Conservation (phyloP, 2,329 filamentous ascomycete genomes). For the Cladosporium sp. region DNA sequence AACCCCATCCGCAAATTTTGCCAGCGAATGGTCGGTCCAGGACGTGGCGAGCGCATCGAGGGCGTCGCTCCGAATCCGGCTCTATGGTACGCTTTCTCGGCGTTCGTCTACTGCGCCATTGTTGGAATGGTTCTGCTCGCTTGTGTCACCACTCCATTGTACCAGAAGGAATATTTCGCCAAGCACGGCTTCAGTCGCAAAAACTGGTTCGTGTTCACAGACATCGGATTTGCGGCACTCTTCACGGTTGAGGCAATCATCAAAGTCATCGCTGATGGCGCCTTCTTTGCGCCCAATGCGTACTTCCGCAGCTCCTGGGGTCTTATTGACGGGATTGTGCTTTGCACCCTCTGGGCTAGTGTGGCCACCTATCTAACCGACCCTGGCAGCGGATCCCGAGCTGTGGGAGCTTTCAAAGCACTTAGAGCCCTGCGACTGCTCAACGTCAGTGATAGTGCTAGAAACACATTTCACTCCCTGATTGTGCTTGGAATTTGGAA, state of each 20-base stretch:
- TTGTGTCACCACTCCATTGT: slow-evolving; percentile 90
- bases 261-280: slow-evolving; percentile 92
- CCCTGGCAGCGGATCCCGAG: slow-evolving; percentile 81
- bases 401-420: slow-evolving; percentile 95
- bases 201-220: slow-evolving; percentile 96
- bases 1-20: slow-evolving; percentile 81
- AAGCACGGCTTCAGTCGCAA: slow-evolving; percentile 49
- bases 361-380: slow-evolving; percentile 79
- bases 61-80: slow-evolving; percentile 86
- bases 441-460: slow-evolving; percentile 93
- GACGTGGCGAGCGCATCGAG: slow-evolving; percentile 86
- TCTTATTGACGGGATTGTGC: slow-evolving; percentile 87
- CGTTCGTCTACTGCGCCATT: slow-evolving; percentile 89
- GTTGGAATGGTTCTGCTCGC: slow-evolving; percentile 97
- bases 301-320: slow-evolving; percentile 97
- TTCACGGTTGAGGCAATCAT: slow-evolving; percentile 86
- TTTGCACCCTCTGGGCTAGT: slow-evolving; percentile 94
- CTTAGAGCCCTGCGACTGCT: slow-evolving; percentile 85
- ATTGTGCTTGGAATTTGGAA: slow-evolving; percentile 95
- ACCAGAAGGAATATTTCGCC: slow-evolving; percentile 81
- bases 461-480: slow-evolving; percentile 94
- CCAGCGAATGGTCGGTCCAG: slow-evolving; percentile 87
- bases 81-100: slow-evolving; percentile 90
- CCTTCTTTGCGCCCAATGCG: slow-evolving; percentile 95
- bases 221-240: slow-evolving; percentile 82